Evolutionary conservation across 768 basidiomycete genomes (phyloP), one percentile per base, ranked within the genome.

Genomic region (Suillus subalutaceus): DNA sequence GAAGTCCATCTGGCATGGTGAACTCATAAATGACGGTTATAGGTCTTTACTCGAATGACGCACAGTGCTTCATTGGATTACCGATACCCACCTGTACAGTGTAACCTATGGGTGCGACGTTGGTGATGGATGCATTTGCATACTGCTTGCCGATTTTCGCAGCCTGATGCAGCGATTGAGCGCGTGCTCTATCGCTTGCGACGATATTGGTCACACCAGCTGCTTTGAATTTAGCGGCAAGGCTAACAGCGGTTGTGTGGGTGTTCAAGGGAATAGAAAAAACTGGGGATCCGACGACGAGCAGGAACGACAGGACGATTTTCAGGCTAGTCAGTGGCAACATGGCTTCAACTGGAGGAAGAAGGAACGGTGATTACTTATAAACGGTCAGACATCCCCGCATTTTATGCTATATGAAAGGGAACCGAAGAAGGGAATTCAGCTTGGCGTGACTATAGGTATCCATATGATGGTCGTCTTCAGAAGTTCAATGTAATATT

Each of bases 61-160:
- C n/a, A 75, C 74, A 70, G 37, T 71, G 44, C 18, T 70, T 71
- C 26, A 67, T 3, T 15, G 70, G 70, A 40, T 32, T 65, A 15
- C 70, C 70, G 38, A 70, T 44, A 20, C 46, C 52, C n/a, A 59
- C 70, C 70, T 75, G 37, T 3, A 69, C 71, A 15, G 72, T 71
- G 53, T 78, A 77, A 15, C 71, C 66, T 9, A 73, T 71, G 15
- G 60, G 68, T 4, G 64, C 69, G 10, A 67, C 70, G 2, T 67
- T 65, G 63, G 43, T 65, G 16, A 41, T 65, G 35, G 38, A 35
- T 43, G 37, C 35, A 50, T 60, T 30, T 18, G 40, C 23, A 23
- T 63, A n/a, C 1, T 32, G 15, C 26, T 64, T 30, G 55, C n/a
- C 59, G 16, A 2, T 32, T 4, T 3, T 10, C 4, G 63, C 16